Conservation (phyloP, 352 stramenopile species). For the Pythium vanterpoolii region DNA sequence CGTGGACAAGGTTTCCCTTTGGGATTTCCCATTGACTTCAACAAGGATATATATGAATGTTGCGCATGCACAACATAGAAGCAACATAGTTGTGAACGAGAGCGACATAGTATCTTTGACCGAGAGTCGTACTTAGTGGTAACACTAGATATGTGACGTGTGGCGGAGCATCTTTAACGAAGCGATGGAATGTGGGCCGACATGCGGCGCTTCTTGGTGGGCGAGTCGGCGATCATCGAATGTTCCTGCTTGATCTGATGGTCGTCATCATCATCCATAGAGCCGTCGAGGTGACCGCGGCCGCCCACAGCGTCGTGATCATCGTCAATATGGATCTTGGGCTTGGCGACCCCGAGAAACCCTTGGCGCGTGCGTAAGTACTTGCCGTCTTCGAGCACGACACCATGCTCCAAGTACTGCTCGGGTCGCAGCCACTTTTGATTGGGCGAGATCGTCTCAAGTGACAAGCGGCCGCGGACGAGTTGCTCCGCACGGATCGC, state of each 20-base stretch:
- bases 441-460: slow-evolving; percentile 18
- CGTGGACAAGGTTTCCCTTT: neutral
- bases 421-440: slow-evolving; percentile 23
- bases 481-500: slow-evolving; percentile 31
- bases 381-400: slow-evolving; percentile 20
- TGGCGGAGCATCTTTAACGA: slow-evolving; percentile 2
- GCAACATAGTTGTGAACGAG: neutral
- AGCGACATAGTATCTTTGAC: slow-evolving; percentile 21
- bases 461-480: slow-evolving; percentile 23
- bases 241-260: slow-evolving; percentile 3
- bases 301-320: slow-evolving; percentile 19
- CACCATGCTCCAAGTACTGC: slow-evolving; percentile 27
- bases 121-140: neutral
- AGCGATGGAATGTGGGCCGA: slow-evolving; percentile 23
- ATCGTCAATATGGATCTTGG: slow-evolving; percentile 29
- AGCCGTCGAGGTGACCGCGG: slow-evolving; percentile 8
- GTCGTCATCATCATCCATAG: neutral
- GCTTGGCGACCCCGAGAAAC: slow-evolving; percentile 45
- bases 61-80: neutral
- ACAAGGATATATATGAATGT: neutral
- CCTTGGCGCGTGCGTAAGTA: slow-evolving; percentile 37
- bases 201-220: slow-evolving; percentile 26
- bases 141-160: slow-evolving; percentile 12
- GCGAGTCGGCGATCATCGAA: slow-evolving; percentile 7
- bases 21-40: slow-evolving; percentile 12